Base-by-base conservation (phyloP, 495 filamentous ascomycete genomes). In the Aspergillus panamensis region DNA sequence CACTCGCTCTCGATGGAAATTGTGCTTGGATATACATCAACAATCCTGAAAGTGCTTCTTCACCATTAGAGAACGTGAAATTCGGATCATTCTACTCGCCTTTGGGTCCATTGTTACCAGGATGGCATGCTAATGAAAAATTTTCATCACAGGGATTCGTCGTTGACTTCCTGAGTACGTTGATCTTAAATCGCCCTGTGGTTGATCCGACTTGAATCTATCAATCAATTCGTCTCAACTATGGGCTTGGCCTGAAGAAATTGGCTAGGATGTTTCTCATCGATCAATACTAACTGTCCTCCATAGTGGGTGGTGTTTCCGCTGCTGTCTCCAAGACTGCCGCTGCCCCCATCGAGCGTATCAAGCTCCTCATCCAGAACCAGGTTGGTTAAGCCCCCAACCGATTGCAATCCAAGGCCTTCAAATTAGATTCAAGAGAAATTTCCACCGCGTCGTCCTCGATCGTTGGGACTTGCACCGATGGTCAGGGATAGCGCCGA, bases 291-390 rank as follows among this genome's bases (percentile, higher is more conserved):
- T 76, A 67, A 77, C 74, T 59, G 42, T 55, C 35, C 5, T 16
- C 17, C 59, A 71, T 68, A 94, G 91, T 97, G 95, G 94, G 94
- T 89, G 94, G 94, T 96, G 88, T 98, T 65, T 96, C 94, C 70
- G 94, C 94, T 73, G 94, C 94, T 79, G 92, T 98, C 87, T 97
- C 94, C 69, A 98, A 98, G 89, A 98, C 94, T 66, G 95, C 95
- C 73, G 94, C 94, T 77, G 94, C 94, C 81, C 94, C 94, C 80
- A 98, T 98, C 70, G 94, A 98, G 91, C 94, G 94, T 90, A 88
- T 98, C 82, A 98, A 98, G 91, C 94, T 98, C 73, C 90, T 98
- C 69, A 96, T 98, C 84, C 94, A 98, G 86, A 98, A 97, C 84
- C 94, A 98, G 88, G 93, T 97, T 73, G 60, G 69, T 72, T 45